Conservation (phyloP, 2,329 filamentous ascomycete genomes). For the Sclerotiophoma versabilis region DNA sequence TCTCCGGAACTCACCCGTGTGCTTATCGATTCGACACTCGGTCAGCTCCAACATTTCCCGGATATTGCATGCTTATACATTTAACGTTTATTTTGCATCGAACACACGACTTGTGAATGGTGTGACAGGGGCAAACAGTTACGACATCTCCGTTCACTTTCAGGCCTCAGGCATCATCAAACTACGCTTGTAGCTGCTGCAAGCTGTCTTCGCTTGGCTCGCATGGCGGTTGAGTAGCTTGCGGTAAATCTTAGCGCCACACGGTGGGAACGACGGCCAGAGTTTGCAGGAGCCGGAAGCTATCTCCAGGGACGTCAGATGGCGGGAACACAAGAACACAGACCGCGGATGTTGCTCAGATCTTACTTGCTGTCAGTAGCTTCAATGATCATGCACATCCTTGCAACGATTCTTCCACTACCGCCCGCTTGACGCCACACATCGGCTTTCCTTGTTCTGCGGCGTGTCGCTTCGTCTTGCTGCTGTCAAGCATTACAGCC, state of each 20-base stretch:
- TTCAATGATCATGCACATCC: conserved; percentile 45
- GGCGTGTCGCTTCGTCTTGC: conserved; percentile 42
- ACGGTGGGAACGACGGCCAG: conserved; percentile 43
- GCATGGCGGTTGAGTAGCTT: conserved; percentile 41
- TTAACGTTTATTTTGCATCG: not conserved
- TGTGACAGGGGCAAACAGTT: conserved; percentile 11
- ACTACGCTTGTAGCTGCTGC: conserved; percentile 30
- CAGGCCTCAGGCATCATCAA: conserved; percentile 28
- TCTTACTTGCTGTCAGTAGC: conserved; percentile 42
- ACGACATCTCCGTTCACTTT: conserved; percentile 22
- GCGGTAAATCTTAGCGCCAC: conserved; percentile 45
- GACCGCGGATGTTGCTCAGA: conserved; percentile 32
- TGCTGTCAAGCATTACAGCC: conserved; percentile 36
- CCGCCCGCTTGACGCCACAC: conserved; percentile 46
- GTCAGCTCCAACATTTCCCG: not conserved
- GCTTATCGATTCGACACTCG: not conserved
- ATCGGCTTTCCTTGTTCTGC: conserved; percentile 45
- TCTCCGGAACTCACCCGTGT: not conserved
- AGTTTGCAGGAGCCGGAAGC: conserved; percentile 38
- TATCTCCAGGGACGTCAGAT: conserved; percentile 45
- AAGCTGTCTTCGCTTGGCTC: conserved; percentile 37
- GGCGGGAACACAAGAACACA: conserved; percentile 41
- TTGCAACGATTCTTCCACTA: conserved; percentile 42
- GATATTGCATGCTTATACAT: not conserved
- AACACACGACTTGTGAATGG: not conserved